Evolutionary conservation across 768 basidiomycete genomes (phyloP), one percentile per base, ranked within the genome.

Genomic region (Mycena kentingensis): DNA sequence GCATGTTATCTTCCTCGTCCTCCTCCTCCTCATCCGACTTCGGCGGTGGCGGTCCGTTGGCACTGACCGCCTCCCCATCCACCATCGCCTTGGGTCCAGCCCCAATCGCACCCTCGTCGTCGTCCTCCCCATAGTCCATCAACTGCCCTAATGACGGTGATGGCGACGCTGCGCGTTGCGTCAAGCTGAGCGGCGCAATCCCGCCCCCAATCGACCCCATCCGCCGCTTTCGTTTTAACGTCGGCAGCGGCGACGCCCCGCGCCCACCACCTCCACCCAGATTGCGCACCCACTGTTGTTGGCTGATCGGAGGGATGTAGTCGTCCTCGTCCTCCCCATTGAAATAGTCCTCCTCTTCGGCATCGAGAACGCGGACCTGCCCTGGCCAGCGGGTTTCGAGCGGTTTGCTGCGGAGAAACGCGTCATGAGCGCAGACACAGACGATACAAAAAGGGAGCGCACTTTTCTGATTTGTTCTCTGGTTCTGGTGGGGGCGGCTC

Each of bases 311-410:
- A 47, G 70, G 73, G 31, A 74, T 60, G 38, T 68, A 55, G 31
- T 77, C 61, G 16, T 78, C 76, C 28, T 78, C 74, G 59, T 93
- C 92, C 34, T 90, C 90, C 25, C 75, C 79, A 61, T 95, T 93
- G 79, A 97, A 98, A 73, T 97, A 98, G 53, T 87, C 82, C 67
- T 98, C 95, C 67, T 98, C 95, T 55, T 90, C 88, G 5, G 77
- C 77, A 57, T 91, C 90, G 51, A 84, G 68, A 28, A 71, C 66
- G 27, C 79, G 79, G 36, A 77, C 79, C 62, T 69, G 72, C 55
- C 62, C 72, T 55, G 75, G 70, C 72, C 77, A 76, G n/a, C 78
- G 78, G 48, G 70, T 66, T 46, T 75, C 72, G 36, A 63, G 39
- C 55, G 71, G 64, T 60, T n/a, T n/a, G n/a, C 80, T 83, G 58